Evolutionary conservation across 495 filamentous ascomycete genomes (phyloP), one percentile per base, ranked within the genome.

Genomic region (Xylaria grammica): DNA sequence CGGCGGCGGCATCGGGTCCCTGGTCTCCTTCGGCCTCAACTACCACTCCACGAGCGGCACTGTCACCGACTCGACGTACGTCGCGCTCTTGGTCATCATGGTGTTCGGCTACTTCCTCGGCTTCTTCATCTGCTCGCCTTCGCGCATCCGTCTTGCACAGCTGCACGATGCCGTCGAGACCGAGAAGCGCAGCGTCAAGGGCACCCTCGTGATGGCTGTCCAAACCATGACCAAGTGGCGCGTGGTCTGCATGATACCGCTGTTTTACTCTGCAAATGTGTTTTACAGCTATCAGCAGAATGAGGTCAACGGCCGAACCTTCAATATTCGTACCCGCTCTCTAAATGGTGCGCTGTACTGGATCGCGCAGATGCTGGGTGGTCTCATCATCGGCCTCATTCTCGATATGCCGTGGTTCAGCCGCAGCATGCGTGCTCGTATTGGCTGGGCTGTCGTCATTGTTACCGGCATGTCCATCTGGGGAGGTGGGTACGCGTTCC

Each of bases 401-500:
- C 75, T 85, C 0, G 82, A 85, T 65, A 27, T 76, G 45, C 60
- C 74, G 7, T 59, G 68, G 5, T 52, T 84, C n/a, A 70, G 77
- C 40, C 77, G 81, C 26, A 72, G 68, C 4, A 65, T 70, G n/a
- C 77, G 79, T 48, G 82, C 82, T 15, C 74, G 71, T 49, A 63
- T 70, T 17, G 80, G 73, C 20, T 75, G 80, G 60, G 70, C 62
- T n/a, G 55, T 70, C n/a, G 67, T 85, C 9, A 75, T 83, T 57
- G 29, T 72, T 17, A 59, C 80, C 17, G 81, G 78, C 9, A 72
- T 83, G 63, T 74, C 67, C 4, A 78, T 85, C 65, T 85, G 82
- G 80, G 81, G 82, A 10, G 79, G 79, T 56, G 82, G 82, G 4
- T 82, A 81, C 59, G 82, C 78, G n/a, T 83, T 78, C 75, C 80